Evolutionary conservation across 371 early-diverging fungal species (phyloP), one percentile per base, ranked within the genome.

Genomic region (Mortierella sp.): DNA sequence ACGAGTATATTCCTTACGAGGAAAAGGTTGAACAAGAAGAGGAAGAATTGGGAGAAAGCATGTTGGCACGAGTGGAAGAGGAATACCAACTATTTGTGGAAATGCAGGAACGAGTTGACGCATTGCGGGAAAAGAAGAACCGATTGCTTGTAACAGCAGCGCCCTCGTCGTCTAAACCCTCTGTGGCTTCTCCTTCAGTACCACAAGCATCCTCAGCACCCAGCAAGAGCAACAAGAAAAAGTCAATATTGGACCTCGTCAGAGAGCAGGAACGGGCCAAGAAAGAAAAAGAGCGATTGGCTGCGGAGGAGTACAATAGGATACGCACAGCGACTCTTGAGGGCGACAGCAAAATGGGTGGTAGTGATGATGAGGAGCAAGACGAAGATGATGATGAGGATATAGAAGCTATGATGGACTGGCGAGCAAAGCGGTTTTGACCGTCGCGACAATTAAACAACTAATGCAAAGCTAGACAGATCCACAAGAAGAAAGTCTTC

Each of bases 381-480:
- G 63, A 64, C 9, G 73, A 76, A 8, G 63, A 63, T 27, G 77
- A 76, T 40, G 77, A 76, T 28, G 77, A 76, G 37, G 77, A 76
- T 37, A 69, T 76, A 28, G 77, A 76, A 34, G 77, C 77, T 52
- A 69, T 76, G 77, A 76, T 76, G 70, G 77, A 76, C 57, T 76
- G 77, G 77, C 63, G 77, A 24, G 77, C 77, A 52, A 56, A 45
- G 59, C 61, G 77, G n/a, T 57, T 76, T 22, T 68, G 34, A 34
- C 10, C 34, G 10, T 34, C 10, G 34, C 10, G 34, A 4, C 34
- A 60, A 53, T 9, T 34, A 4, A 34, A 34, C 7, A 10, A 34
- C 4, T 34, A 34, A 34, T 34, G 16, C 9, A 12, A 52, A 52
- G 14, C 13, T 12, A 51, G n/a, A 46, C 27, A 48, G 43, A 22